Conservation (phyloP, 2,329 filamentous ascomycete species). For the Fusarium illudens region DNA sequence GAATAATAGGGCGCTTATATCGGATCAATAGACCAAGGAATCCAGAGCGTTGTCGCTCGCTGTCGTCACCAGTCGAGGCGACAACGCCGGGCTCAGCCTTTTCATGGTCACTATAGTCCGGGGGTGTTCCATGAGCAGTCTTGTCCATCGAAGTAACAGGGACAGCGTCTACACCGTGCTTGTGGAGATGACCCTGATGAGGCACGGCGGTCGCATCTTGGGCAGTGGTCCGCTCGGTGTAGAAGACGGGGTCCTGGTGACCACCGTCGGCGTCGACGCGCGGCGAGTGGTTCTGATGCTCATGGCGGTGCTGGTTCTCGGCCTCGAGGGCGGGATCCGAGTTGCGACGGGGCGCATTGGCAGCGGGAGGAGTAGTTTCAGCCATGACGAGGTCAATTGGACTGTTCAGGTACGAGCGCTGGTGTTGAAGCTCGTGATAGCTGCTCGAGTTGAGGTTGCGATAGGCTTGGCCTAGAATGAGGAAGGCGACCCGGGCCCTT, state of each 20-base stretch:
- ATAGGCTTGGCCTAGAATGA: constrained; percentile 17
- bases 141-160: constrained; percentile 8
- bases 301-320: constrained; percentile 54
- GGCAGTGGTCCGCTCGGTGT: constrained; percentile 52
- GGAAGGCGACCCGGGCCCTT: constrained; percentile 1
- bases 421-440: not conserved
- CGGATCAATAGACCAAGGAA: constrained; percentile 52
- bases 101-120: constrained; percentile 53
- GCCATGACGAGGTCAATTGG: constrained; percentile 25
- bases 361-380: constrained; percentile 13
- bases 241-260: constrained; percentile 57
- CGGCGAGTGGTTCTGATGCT: constrained; percentile 53
- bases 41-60: constrained; percentile 25
- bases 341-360: constrained; percentile 24
- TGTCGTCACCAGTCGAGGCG: constrained; percentile 41
- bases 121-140: constrained; percentile 37
- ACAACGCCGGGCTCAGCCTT: constrained; percentile 48
- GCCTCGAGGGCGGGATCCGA: constrained; percentile 45
- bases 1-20: constrained; percentile 56
- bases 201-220: constrained; percentile 49
- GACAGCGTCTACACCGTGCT: constrained; percentile 32
- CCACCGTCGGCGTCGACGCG: constrained; percentile 45
- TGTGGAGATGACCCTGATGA: constrained; percentile 45
- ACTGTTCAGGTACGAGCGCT: not conserved
- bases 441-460: constrained; percentile 7